Conservation (phyloP, 2,329 filamentous ascomycete species). For the Fusarium oligoseptatum region DNA sequence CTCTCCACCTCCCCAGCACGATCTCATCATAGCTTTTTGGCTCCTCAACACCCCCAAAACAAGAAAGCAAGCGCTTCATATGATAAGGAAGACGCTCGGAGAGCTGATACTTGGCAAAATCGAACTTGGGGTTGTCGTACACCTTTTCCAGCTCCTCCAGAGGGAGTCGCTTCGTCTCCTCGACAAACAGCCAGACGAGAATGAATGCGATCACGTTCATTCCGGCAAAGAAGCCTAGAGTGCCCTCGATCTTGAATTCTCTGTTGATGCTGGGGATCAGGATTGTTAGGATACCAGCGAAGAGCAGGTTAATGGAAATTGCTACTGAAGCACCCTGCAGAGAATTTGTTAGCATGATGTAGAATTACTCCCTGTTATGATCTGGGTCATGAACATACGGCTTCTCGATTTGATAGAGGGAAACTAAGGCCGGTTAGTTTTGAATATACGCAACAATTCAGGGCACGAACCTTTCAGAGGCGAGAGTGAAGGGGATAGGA, state of each 20-base stretch:
- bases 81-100: conserved; percentile 54
- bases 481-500: conserved; percentile 64
- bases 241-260: conserved; percentile 48
- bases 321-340: conserved; percentile 60
- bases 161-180: conserved; percentile 62
- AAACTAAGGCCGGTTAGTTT: conserved; percentile 50
- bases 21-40: conserved; percentile 9
- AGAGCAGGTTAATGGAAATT: conserved; percentile 62
- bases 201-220: conserved; percentile 59
- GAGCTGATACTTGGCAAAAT: conserved; percentile 55
- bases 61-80: conserved; percentile 19
- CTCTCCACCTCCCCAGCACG: conserved; percentile 5
- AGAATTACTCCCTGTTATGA: fast-evolving
- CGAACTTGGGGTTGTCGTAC: conserved; percentile 48
- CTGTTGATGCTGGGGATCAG: conserved; percentile 53
- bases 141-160: conserved; percentile 55
- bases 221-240: conserved; percentile 58
- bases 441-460: too few species aligned
- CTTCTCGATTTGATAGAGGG: conserved; percentile 62
- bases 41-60: not conserved
- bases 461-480: conserved; percentile 54
- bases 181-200: conserved; percentile 61
- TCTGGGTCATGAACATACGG: conserved; percentile 40
- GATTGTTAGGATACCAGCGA: conserved; percentile 61
- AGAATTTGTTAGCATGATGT: conserved; percentile 23